Percentiles rank a stretch among this genome's conserved stretches.
Conservation (phyloP, 78 protist genomes). For the Polysphondylium violaceum region DNA sequence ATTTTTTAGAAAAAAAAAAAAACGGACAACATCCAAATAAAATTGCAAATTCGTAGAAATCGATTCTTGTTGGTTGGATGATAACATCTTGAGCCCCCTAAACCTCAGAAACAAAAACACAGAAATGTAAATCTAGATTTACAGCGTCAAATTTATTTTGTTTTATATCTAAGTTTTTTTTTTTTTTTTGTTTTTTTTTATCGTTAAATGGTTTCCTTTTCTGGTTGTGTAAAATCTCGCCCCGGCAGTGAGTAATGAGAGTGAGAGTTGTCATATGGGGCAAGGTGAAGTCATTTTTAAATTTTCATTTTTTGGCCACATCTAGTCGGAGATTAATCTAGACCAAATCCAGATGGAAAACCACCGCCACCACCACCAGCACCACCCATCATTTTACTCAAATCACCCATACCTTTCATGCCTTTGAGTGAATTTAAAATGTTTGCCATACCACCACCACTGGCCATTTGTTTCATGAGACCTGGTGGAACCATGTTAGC, state of each 20-base stretch:
- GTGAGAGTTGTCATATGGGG: background rate
- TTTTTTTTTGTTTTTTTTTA: background rate
- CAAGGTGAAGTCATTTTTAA: background rate
- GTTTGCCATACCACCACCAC: conserved; percentile 77
- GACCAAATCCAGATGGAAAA: background rate
- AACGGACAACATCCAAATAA: too few species aligned
- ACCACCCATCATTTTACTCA: conserved; percentile 46
- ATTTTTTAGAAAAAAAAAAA: too few species aligned
- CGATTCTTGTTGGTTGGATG: too few species aligned
- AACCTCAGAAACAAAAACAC: too few species aligned
- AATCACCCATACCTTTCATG: conserved; percentile 58
- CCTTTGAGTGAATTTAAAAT: conserved; percentile 49
- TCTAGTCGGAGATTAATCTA: background rate
- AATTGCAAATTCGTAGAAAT: too few species aligned
- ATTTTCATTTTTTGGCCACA: background rate
- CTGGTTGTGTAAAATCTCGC: too few species aligned
- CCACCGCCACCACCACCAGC: conserved; percentile 28
- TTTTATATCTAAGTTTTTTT: background rate
- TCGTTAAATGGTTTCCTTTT: background rate
- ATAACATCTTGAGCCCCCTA: too few species aligned
- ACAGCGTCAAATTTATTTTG: too few species aligned
- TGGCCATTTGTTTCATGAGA: conserved; percentile 94
- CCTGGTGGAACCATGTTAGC: conserved; percentile 88
- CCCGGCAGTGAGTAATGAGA: background rate
- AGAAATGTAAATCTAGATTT: too few species aligned